Evolutionary conservation across 2,329 filamentous ascomycete genomes (phyloP), one percentile per base, ranked within the genome.

Genomic region (Fusarium sp.): DNA sequence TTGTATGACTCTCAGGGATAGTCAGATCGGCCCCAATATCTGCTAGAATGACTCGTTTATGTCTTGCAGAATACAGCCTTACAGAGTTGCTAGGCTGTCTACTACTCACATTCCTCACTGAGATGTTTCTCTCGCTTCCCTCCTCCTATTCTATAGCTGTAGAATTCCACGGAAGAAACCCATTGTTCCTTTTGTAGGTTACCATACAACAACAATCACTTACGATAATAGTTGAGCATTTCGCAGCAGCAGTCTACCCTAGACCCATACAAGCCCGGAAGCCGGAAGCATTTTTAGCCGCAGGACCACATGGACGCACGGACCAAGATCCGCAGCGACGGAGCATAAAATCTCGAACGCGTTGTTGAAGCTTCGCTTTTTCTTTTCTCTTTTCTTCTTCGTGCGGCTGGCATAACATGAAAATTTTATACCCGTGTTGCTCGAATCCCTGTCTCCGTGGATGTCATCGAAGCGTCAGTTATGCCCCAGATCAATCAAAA

Each of bases 351-450:
- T 72, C 67, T 70, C 68, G 47, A 64, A 53, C 58, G 51, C 61
- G 51, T 30, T 46, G 25, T 22, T 22, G n/a, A 72, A 77, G 74
- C 71, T 42, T 1, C 53, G 69, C 76, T 77, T 75, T 80, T 78
- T 81, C 80, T 83, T 82, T 82, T 77, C 81, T 78, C 82, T 88
- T 87, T 85, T 83, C 83, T 86, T 87, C 89, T 86, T 93, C 85
- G 91, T 94, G 92, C 91, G 91, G 92, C 91, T 84, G 90, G 89
- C 89, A 90, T 88, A 86, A 90, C 87, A 83, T 82, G 79, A 83
- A 86, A 84, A 82, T 84, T 79, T 88, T 88, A 87, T 88, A 87
- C 88, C 91, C 91, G 89, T 92, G 91, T 94, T 94, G 91, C 91
- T 92, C 90, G 87, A 85, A 85, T 90, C 84, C 83, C 78, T 79